These are phyloP conservation scores for Babesia divergens DNA, from an alignment of 169 alveolate genomes.

Conservation along the genomic window DNA sequence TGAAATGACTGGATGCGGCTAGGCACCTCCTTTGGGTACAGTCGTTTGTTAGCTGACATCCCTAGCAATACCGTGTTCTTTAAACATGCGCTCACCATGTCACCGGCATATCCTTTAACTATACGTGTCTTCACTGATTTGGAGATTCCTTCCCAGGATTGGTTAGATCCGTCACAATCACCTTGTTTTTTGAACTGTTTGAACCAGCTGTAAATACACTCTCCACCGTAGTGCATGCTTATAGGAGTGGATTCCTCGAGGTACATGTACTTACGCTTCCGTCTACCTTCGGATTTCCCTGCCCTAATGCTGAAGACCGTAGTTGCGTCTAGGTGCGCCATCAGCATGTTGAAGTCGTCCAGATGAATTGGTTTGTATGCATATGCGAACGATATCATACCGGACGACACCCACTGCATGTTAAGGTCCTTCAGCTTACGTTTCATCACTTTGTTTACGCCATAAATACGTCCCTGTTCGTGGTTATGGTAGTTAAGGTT, in stretches of 20 bases:
- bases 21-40: conserved; percentile 58
- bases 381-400: conserved; percentile 55
- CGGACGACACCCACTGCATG: conserved; percentile 66
- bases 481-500: conserved; percentile 56
- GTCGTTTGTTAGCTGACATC: conserved; percentile 40
- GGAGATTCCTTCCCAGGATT: conserved; percentile 5
- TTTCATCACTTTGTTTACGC: conserved; percentile 33
- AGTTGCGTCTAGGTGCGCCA: conserved; percentile 40
- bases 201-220: conserved; percentile 14
- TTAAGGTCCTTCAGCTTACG: conserved; percentile 57
- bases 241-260: conserved; percentile 7
- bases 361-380: conserved; percentile 59
- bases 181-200: conserved; percentile 34
- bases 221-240: conserved; percentile 15
- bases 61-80: conserved; percentile 54
- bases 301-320: conserved; percentile 36
- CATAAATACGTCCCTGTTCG: conserved; percentile 24
- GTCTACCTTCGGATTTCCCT: conserved; percentile 10
- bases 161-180: not conserved
- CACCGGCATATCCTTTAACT: conserved; percentile 43
- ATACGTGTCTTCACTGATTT: conserved; percentile 18
- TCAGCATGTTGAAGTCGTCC: conserved; percentile 56
- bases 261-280: conserved; percentile 40
- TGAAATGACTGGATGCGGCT: conserved; percentile 56
- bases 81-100: conserved; percentile 50